Base-by-base conservation (phyloP, 169 alveolate species). In the Cryptosporidium canis region DNA sequence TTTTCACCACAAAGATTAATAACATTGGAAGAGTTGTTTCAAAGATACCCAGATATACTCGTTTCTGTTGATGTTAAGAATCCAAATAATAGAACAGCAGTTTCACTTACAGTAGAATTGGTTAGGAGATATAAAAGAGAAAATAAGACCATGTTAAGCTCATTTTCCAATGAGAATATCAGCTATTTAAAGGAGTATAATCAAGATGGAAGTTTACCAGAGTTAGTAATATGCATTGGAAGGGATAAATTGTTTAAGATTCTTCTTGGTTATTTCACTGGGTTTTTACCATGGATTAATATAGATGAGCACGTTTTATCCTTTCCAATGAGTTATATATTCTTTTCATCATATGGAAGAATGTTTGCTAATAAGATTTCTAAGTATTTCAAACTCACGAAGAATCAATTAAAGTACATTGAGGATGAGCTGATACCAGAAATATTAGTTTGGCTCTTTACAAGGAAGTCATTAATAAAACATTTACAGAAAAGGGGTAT, bases 401-500 rank as follows among this genome's bases (percentile, higher is more conserved):
- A 70, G 24, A 12, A 70, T 14, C 31, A 70, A 2, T 48, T 70
- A 37, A 14, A 77, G 27, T 68, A 68, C 27, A 47, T 68, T 44
- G 66, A 68, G 27, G 12, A 31, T 27, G 35, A 58, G 16, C 16
- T 39, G 3, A 18, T 77, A 18, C 68, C 68, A 39, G 61, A 77
- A 21, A 27, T 77, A 14, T 9, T 77, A 48, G 18, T 63, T 12
- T 77, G 87, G 87, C 29, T 77, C 24, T 77, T 77, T 37, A 58
- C 65, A 5, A 33, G 87, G 12, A 55, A 61, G 27, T 14, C 27
- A 39, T 37, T 77, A 21, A 77, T 77, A 31, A 77, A 43, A 11
- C 87, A 77, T 41, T 58, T 77, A 56, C 87, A 77, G 24, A 77
- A 77, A 43, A 55, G 87, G 16, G 87, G 87, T 24, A 77, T 77